phyloP scores from a whole-genome alignment of 352 stramenopile genomes.

The Plasmopara viticola region DNA sequence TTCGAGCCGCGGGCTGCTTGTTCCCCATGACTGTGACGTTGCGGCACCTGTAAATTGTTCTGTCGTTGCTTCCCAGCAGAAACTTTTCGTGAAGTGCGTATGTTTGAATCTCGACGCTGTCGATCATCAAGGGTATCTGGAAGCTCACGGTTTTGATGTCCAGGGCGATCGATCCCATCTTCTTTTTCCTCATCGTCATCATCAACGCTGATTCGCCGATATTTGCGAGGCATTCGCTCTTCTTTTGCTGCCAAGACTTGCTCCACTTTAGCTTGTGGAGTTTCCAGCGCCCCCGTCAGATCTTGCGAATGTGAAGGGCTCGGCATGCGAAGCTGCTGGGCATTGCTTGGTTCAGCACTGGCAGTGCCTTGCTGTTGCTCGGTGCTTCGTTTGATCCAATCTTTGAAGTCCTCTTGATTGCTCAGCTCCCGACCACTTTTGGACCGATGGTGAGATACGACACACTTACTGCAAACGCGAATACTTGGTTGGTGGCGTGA shows the following conservation, averaged over 20 bases:
- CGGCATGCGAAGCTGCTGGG: conserved; percentile 32
- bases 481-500: conserved; percentile 79
- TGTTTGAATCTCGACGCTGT: conserved; percentile 30
- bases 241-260: conserved; percentile 20
- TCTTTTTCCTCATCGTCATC: conserved; percentile 72
- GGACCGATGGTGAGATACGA: conserved; percentile 70
- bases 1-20: conserved; percentile 26
- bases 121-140: conserved; percentile 30
- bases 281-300: conserved; percentile 37
- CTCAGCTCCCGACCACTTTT: conserved; percentile 60
- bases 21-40: conserved; percentile 32
- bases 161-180: conserved; percentile 24
- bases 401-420: conserved; percentile 78
- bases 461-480: conserved; percentile 77
- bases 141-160: conserved; percentile 28
- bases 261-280: conserved; percentile 15
- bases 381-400: conserved; percentile 70
- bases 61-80: conserved; percentile 28
- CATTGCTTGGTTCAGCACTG: conserved; percentile 18
- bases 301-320: conserved; percentile 70
- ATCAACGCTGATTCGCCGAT: conserved; percentile 49
- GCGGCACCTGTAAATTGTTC: conserved; percentile 23
- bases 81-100: conserved; percentile 30
- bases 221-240: conserved; percentile 42
- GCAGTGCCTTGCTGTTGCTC: conserved; percentile 33